Evolutionary conservation across 306 rosid species (phyloP).

Genomic region (Lotus japonicus): DNA sequence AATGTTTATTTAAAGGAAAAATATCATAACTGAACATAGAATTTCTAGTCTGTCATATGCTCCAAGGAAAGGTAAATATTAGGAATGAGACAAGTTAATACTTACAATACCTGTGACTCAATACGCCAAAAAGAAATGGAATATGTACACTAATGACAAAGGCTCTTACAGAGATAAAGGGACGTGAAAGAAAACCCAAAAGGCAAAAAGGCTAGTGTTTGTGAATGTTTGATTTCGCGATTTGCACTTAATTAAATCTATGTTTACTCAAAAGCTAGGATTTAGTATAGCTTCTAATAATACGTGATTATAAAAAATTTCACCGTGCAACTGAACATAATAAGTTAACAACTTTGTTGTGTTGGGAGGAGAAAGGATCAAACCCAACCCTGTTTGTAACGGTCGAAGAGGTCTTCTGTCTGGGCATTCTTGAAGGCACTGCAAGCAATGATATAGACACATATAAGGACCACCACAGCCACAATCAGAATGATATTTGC

Average conservation of each 20-base stretch:
- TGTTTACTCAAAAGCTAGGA: no score
- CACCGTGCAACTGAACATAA: no score
- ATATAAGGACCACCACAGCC: constrained; percentile 64
- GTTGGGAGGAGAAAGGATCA: constrained; percentile 24
- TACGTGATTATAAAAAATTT: no score
- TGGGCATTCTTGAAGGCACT: constrained; percentile 92
- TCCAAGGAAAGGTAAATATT: no score
- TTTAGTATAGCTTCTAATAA: no score
- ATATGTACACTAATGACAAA: constrained; percentile 16
- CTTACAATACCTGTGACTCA: not conserved
- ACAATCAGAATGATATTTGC: constrained; percentile 73
- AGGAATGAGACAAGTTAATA: not conserved
- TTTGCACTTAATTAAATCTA: no score
- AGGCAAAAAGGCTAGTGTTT: not conserved
- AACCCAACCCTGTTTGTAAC: constrained; percentile 80
- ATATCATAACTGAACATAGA: not conserved
- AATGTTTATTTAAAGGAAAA: not conserved
- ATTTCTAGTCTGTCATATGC: no score
- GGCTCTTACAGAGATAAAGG: not conserved
- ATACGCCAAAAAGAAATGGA: not conserved
- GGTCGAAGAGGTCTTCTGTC: constrained; percentile 75
- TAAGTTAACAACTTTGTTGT: not conserved
- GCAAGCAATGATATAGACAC: constrained; percentile 79
- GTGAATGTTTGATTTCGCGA: no score
- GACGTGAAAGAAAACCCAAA: not conserved